These are phyloP conservation scores for Massarina eburnea DNA, from an alignment of 2,329 filamentous ascomycete genomes.

Conservation along the genomic window DNA sequence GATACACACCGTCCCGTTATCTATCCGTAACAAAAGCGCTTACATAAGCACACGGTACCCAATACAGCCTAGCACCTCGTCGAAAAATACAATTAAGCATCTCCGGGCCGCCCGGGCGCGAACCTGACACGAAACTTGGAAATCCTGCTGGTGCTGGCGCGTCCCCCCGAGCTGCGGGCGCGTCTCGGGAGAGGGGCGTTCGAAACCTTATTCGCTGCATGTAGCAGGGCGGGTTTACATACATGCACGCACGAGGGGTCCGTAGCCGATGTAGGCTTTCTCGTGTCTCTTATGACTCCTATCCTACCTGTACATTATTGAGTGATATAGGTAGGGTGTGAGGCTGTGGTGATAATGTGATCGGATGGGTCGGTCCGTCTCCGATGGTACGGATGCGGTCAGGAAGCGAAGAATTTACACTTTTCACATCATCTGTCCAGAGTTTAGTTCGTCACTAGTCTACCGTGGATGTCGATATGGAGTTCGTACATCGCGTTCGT, in stretches of 20 bases:
- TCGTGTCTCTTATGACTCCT: neutral
- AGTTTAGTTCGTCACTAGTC: too few relatives aligned
- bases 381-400: too few relatives aligned
- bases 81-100: neutral
- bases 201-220: neutral
- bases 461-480: too few relatives aligned
- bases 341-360: neutral
- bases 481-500: neutral
- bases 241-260: too few relatives aligned
- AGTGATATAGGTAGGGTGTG: too few relatives aligned
- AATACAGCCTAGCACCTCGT: neutral
- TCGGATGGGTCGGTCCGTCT: neutral
- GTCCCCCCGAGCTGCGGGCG: too few relatives aligned
- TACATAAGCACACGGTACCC: constrained; percentile 1
- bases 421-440: neutral
- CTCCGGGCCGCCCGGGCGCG: constrained; percentile 2
- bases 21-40: constrained; percentile 1
- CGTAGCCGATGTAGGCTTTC: too few relatives aligned
- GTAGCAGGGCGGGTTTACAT: neutral
- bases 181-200: neutral
- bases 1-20: neutral
- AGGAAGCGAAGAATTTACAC: too few relatives aligned
- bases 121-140: constrained; percentile 9
- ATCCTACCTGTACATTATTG: neutral
- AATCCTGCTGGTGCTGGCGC: constrained; percentile 1